Base-by-base conservation (phyloP, 805 yeast species). In the Peterozyma toletana region DNA sequence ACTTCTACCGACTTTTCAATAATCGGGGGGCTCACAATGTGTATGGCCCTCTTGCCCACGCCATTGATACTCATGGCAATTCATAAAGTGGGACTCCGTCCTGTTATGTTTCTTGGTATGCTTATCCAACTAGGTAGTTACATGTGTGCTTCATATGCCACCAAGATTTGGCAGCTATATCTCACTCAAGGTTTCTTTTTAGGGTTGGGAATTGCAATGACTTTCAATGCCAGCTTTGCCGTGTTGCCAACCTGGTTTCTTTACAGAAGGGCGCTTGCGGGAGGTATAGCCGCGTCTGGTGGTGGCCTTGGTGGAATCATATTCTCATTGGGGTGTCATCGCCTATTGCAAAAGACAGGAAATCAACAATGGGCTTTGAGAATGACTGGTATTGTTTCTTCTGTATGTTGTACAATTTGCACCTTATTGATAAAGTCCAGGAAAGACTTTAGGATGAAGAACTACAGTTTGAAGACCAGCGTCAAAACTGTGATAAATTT, bases 201-300 rank as follows among this genome's bases (percentile, higher is more conserved):
- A 31, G 83, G 83, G 1, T 33, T 70, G 4, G 72, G 80, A 2
- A 71, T 73, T 41, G 69, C 73, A 11, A 52, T 76, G 16, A 57
- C 75, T n/a, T 73, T 69, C 50, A 63, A 75, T n/a, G 80, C 81
- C 0, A 67, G 73, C 1, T 66, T 76, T 9, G 57, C 54, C 16
- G 61, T 75, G 3, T 48, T 78, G 18, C 76, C 83, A 0, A 63
- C 71, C 9, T 78, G 82, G 82, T 78, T 78, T 54, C 56, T 70
- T 38, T 66, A 67, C 30, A 62, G 61, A 30, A 60, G 76, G 42
- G 73, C 77, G 1, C 21, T 64, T 11, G 72, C 75, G 0, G 53
- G 55, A 35, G 68, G 73, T 9, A 42, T 70, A 5, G 61, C 62
- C 13, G 60, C 65, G 17, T 49, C 62, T 1, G 75, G 75, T 1